phyloP scores from a whole-genome alignment of 148 eudicot genomes.

The Gaultheria prostrata region DNA sequence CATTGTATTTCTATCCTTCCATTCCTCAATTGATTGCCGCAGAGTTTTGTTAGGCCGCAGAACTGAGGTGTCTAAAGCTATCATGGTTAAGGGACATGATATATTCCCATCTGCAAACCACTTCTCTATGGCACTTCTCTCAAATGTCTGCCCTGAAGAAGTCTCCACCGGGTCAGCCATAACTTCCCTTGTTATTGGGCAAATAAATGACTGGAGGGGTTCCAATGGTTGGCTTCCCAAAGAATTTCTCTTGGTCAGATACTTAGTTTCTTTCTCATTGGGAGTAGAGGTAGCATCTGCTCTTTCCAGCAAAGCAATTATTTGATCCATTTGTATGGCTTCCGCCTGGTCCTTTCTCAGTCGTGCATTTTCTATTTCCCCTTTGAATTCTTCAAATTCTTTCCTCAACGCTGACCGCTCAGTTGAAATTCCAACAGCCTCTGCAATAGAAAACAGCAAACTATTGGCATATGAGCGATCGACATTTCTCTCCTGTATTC shows the following conservation, averaged over 20 bases:
- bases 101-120: slow-evolving; percentile 36
- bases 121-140: slow-evolving; percentile 37
- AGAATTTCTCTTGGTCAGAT: slow-evolving; percentile 33
- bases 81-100: slow-evolving; percentile 34
- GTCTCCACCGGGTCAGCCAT: slow-evolving; percentile 47
- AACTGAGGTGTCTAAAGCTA: slow-evolving; percentile 22
- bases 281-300: slow-evolving; percentile 40
- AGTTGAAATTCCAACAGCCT: slow-evolving; percentile 42
- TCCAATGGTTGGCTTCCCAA: slow-evolving; percentile 39
- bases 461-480: slow-evolving; percentile 39
- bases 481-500: slow-evolving; percentile 40
- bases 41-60: slow-evolving; percentile 45
- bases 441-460: slow-evolving; percentile 33
- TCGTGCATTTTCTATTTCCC: slow-evolving; percentile 33
- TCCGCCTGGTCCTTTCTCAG: slow-evolving; percentile 43
- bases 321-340: slow-evolving; percentile 48
- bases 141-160: slow-evolving; percentile 43
- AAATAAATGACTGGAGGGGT: slow-evolving; percentile 41
- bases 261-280: slow-evolving; percentile 33
- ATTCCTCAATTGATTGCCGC: slow-evolving; percentile 46
- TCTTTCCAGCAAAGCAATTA: slow-evolving; percentile 36
- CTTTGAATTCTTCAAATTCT: slow-evolving; percentile 42
- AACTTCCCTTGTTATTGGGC: slow-evolving; percentile 47
- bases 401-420: slow-evolving; percentile 29
- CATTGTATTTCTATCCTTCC: slow-evolving; percentile 43